Evolutionary conservation across 306 rosid species (phyloP), one percentile per base, ranked within the genome.

Genomic region (Glycine latifolia): DNA sequence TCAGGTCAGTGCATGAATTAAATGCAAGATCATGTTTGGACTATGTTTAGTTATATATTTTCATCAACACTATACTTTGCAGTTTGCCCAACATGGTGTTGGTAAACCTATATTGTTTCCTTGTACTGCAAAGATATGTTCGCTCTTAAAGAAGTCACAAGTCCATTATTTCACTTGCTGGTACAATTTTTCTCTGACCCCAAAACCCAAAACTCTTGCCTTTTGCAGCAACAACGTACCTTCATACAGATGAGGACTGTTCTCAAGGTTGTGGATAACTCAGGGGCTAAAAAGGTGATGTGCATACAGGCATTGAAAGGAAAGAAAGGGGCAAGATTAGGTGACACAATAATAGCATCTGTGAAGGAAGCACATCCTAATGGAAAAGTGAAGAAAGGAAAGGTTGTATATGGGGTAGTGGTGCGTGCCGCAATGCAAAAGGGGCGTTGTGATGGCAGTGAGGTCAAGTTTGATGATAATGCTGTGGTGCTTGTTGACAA

Each of bases 191-290:
- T 62, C 47, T 35, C 46, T 62, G 35, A 5, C 47, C 17, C 46
- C 4, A 5, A 63, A 58, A 6, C 69, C 13, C 16, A 20, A 11
- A 10, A 20, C 39, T 41, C 16, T 62, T 50, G 49, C 67, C 33
- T 68, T 26, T 79, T 82, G 72, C 90, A 93, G 95, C 97, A 91
- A 75, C 94, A 68, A 46, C 91, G 98, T 62, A 90, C 89, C 58
- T 95, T 95, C 89, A 89, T 93, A 54, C 97, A 95, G 84, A 93
- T 95, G 97, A 86, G 99, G 79, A 95, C 97, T 12, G 91, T 93
- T 76, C 97, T 95, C 71, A 91, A 95, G 90, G 99, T 95, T 48
- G 97, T 89, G 54, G 99, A 95, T 79, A 95, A 95, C 65, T 93
- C 95, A 0, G 97, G 94, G 35, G 98, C 95, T 2, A 92, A 93